phyloP scores from a whole-genome alignment of 192 early-diverging fungal genomes.

The Phlyctochytrium bullatum region DNA sequence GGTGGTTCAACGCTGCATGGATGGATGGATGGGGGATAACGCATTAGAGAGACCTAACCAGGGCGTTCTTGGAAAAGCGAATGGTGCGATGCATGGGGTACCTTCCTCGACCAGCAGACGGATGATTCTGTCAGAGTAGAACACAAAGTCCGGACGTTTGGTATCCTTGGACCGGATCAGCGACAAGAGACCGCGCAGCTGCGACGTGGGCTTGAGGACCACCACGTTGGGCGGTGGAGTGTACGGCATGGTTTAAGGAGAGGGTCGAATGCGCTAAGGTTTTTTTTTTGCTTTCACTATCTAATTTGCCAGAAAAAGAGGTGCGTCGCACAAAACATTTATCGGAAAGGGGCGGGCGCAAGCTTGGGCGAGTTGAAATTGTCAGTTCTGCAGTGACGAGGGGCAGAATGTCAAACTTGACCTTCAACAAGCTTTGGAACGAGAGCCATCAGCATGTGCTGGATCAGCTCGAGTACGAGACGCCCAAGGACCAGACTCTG shows the following conservation, averaged over 20 bases:
- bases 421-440: conserved; percentile 42
- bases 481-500: conserved; percentile 45
- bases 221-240: conserved; percentile 23
- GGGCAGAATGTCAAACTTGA: conserved; percentile 31
- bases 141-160: conserved; percentile 86
- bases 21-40: neutral
- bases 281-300: no score
- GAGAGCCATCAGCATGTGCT: conserved; percentile 42
- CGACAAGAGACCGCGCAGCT: conserved; percentile 45
- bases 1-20: conserved; percentile 74
- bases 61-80: no score
- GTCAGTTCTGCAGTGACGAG: no score
- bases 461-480: conserved; percentile 54
- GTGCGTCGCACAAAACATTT: no score
- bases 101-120: conserved; percentile 90
- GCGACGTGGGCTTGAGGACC: conserved; percentile 27
- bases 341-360: no score
- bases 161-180: conserved; percentile 82
- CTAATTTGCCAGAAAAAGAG: no score
- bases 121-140: conserved; percentile 62
- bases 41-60: no score
- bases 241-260: neutral
- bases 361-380: no score
- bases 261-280: conserved; percentile 1
- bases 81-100: conserved; percentile 23